These are phyloP conservation scores for Cutaneotrichosporon sp. DNA, from an alignment of 1,284 basidiomycete species.

Conservation along the genomic window DNA sequence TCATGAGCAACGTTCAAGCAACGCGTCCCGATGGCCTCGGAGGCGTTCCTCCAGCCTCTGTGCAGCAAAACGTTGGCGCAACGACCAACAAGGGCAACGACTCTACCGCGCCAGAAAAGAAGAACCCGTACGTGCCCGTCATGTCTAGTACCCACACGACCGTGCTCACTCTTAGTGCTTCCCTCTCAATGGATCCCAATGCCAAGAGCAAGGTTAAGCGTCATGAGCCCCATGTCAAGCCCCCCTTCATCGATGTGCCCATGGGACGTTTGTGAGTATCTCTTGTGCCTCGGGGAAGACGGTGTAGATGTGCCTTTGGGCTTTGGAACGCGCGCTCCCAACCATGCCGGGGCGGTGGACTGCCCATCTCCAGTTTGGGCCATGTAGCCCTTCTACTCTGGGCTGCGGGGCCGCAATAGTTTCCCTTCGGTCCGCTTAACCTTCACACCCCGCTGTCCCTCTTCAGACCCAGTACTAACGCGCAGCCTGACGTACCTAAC, in stretches of 20 bases:
- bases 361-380: too few species aligned
- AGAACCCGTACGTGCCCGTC: not conserved
- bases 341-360: too few species aligned
- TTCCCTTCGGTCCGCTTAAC: not conserved
- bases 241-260: conserved; percentile 41
- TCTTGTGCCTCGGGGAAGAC: not conserved
- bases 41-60: too few species aligned
- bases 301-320: too few species aligned
- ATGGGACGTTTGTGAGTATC: conserved; percentile 45
- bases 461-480: not conserved
- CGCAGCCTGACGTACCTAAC: conserved; percentile 44
- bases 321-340: too few species aligned
- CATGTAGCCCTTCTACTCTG: too few species aligned
- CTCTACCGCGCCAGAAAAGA: too few species aligned
- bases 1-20: too few species aligned
- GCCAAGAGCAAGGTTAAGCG: conserved; percentile 34
- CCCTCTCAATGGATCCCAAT: conserved; percentile 16
- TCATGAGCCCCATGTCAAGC: conserved; percentile 43
- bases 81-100: too few species aligned
- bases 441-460: not conserved
- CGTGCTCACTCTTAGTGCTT: not conserved
- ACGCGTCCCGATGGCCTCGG: too few species aligned
- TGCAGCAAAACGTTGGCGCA: too few species aligned
- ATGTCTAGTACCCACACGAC: not conserved
- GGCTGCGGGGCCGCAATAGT: too few species aligned